Conservation (phyloP, 345 rosid species). For the Anastatica hierochuntica region DNA sequence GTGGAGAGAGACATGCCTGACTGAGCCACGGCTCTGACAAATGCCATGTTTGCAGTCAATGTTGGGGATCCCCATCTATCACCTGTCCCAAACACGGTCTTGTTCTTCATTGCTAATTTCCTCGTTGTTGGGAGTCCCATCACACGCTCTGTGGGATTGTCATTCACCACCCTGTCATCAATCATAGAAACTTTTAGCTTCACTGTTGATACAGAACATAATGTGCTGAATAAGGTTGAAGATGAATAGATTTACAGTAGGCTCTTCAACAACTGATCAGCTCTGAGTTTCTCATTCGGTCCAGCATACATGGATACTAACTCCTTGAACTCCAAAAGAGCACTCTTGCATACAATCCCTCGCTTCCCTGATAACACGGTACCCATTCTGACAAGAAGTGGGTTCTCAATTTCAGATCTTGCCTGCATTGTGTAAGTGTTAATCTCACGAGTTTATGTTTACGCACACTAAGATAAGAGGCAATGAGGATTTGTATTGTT, state of each 20-base stretch:
- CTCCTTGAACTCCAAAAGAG: constrained; percentile 53
- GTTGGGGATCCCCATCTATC: constrained; percentile 74
- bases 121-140: constrained; percentile 67
- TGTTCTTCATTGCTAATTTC: constrained; percentile 80
- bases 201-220: too few relatives aligned
- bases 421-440: too few relatives aligned
- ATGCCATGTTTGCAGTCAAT: constrained; percentile 81
- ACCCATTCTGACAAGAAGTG: constrained; percentile 41
- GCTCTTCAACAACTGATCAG: constrained; percentile 41
- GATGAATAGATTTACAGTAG: too few relatives aligned
- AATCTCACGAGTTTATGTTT: background rate
- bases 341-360: constrained; percentile 57
- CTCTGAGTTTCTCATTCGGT: constrained; percentile 63
- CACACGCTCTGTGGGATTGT: constrained; percentile 76
- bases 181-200: background rate
- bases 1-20: constrained; percentile 76
- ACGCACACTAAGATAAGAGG: too few relatives aligned
- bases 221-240: constrained; percentile 10
- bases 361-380: constrained; percentile 34
- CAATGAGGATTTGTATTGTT: too few relatives aligned
- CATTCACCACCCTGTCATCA: constrained; percentile 53
- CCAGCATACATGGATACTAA: constrained; percentile 66
- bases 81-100: constrained; percentile 79
- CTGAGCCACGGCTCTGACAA: constrained; percentile 87
- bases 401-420: constrained; percentile 50